Evolutionary conservation across 768 basidiomycete genomes (phyloP), one percentile per base, ranked within the genome.

Genomic region (Tylopilus plumbeoviolaceoides): DNA sequence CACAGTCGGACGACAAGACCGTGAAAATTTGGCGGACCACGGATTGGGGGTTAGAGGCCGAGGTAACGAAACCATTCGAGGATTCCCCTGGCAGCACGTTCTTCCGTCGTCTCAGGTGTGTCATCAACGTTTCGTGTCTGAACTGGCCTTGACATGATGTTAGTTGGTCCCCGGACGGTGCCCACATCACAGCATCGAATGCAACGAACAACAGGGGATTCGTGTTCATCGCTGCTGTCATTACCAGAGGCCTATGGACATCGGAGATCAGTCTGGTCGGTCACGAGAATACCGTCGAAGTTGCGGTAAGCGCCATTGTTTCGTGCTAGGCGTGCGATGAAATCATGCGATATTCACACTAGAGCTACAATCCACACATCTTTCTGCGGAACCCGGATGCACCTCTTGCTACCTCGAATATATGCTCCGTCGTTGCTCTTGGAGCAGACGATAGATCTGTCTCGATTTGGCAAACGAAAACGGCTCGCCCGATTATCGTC

Each of bases 151-250:
- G 60, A 30, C 12, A 7, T 25, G 18, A 36, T 56, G 7, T 4
- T 55, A 97, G 95, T 61, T 99, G 97, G 97, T 98, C 95, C 1
- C 97, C 97, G 2, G 97, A 98, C 64, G 97, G 97, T n/a, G 91
- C 95, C 2, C 93, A 97, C 65, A 92, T 99, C 54, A 97, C 94
- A 5, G 91, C 95, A 1, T 95, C 95, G 1, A 98, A 98, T 64
- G 93, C 95, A 2, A 98, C 94, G 47, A 98, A 98, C 67, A 91
- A 91, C 61, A 85, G 87, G 58, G 95, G 95, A 18, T 94, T 93
- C 51, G 95, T 98, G 7, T 99, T 98, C 67, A 95, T 98, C 41
- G 97, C 95, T 3, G 91, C 94, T 7, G 93, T 98, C 21, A 95
- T 99, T 56, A 87, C 89, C 0, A 79, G 95, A 30, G 87, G 85